phyloP scores from a whole-genome alignment of 306 rosid species.

The Cicer chorassanicum region DNA sequence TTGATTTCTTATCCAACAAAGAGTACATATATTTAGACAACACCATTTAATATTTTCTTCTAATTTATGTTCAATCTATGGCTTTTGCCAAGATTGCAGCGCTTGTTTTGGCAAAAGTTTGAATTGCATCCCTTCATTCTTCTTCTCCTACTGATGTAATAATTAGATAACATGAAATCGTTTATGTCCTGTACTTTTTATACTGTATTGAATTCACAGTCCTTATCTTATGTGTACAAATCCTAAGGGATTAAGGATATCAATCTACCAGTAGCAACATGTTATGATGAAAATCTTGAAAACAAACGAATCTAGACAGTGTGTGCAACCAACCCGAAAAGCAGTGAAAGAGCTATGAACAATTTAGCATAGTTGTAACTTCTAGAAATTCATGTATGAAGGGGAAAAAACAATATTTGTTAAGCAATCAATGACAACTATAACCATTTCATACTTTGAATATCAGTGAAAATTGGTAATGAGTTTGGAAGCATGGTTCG shows the following conservation, averaged over 20 bases:
- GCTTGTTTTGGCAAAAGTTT: too few relatives aligned
- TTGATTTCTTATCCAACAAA: too few relatives aligned
- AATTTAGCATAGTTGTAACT: background rate
- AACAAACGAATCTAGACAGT: background rate
- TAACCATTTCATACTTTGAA: background rate
- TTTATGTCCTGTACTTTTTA: background rate
- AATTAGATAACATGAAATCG: too few relatives aligned
- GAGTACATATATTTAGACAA: too few relatives aligned
- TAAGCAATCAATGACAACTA: background rate
- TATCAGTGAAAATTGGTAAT: background rate
- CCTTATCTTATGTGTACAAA: background rate
- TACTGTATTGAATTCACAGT: background rate
- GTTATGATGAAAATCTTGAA: background rate
- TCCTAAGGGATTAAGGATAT: too few relatives aligned
- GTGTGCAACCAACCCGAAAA: background rate
- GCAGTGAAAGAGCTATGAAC: background rate
- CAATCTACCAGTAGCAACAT: background rate
- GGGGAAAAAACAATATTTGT: background rate
- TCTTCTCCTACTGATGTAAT: too few relatives aligned
- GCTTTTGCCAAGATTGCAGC: too few relatives aligned
- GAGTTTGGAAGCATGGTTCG: conserved; percentile 46
- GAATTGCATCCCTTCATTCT: too few relatives aligned
- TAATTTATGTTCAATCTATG: too few relatives aligned
- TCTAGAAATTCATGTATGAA: background rate
- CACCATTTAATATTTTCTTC: too few relatives aligned